These are phyloP conservation scores for Glomus cerebriforme DNA, from an alignment of 192 early-diverging fungal species.

Conservation along the genomic window DNA sequence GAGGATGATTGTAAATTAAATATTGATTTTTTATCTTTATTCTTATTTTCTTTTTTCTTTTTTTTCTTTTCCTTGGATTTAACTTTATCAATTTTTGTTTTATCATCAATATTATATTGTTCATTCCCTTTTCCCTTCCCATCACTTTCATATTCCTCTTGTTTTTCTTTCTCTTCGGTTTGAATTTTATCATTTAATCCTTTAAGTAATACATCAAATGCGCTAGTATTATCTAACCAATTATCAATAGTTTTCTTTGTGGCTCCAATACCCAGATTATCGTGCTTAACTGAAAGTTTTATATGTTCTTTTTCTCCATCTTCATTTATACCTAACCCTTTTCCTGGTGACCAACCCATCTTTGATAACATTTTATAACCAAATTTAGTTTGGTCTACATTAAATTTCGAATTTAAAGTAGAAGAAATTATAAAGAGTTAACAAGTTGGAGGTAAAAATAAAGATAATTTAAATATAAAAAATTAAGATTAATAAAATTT, in stretches of 20 bases:
- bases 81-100: conserved; percentile 23
- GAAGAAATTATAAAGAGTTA: neutral
- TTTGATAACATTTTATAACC: conserved; percentile 90
- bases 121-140: conserved; percentile 20
- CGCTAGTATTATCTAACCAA: conserved; percentile 93
- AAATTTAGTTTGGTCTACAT: conserved; percentile 76
- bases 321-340: conserved; percentile 88
- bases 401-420: neutral
- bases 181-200: conserved; percentile 70
- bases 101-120: conserved; percentile 28
- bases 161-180: conserved; percentile 42
- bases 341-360: conserved; percentile 96
- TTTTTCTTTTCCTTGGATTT: conserved; percentile 40
- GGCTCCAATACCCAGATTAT: conserved; percentile 90
- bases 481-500: too few relatives aligned
- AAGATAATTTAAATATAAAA: conserved; percentile 6
- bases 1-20: neutral
- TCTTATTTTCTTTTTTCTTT: conserved; percentile 46
- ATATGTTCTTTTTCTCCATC: conserved; percentile 84
- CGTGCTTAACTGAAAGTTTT: conserved; percentile 82
- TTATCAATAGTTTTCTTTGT: conserved; percentile 85
- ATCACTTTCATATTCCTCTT: conserved; percentile 39
- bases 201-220: conserved; percentile 78
- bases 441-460: neutral
- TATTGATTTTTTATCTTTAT: conserved; percentile 32